Conservation (phyloP, 2,329 filamentous ascomycete genomes). For the Colletotrichum filicis region DNA sequence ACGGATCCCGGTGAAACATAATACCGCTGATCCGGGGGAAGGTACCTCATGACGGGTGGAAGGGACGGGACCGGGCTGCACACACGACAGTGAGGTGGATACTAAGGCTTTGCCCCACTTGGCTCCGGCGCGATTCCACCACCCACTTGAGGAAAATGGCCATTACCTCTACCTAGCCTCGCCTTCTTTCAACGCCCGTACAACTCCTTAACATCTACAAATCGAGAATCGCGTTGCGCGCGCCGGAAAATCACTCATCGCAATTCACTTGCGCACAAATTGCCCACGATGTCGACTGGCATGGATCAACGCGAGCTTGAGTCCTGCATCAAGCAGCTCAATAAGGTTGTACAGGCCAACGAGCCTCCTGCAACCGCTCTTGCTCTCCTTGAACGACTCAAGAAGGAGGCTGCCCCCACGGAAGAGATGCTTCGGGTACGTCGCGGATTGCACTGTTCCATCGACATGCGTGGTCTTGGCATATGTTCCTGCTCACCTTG, state of each 20-base stretch:
- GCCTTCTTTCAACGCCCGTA: slow-evolving; percentile 5
- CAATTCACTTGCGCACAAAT: neutral
- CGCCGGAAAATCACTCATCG: neutral
- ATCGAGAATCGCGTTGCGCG: neutral
- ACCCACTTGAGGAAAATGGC: slow-evolving; percentile 20
- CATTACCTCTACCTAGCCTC: slow-evolving; percentile 3
- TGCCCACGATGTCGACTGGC: slow-evolving; percentile 30
- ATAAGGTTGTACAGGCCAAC: slow-evolving; percentile 80
- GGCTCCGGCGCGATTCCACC: slow-evolving; percentile 22
- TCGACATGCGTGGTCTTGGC: neutral
- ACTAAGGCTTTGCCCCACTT: slow-evolving; percentile 25
- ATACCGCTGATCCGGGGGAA: slow-evolving; percentile 11
- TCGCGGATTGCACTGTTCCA: slow-evolving; percentile 34
- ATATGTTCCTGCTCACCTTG: neutral
- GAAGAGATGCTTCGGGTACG: slow-evolving; percentile 88
- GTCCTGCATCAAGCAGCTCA: slow-evolving; percentile 79
- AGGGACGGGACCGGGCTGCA: neutral
- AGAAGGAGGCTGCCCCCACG: slow-evolving; percentile 83
- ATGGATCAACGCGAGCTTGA: slow-evolving; percentile 89
- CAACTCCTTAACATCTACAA: neutral
- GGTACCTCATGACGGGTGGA: too few species aligned
- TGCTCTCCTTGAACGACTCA: slow-evolving; percentile 79
- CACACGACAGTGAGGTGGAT: neutral
- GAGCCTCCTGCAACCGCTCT: slow-evolving; percentile 80
- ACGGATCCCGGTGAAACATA: slow-evolving; percentile 14